Evolutionary conservation across 2,329 filamentous ascomycete species (phyloP).

Genomic region (Colletotrichum aenigma): DNA sequence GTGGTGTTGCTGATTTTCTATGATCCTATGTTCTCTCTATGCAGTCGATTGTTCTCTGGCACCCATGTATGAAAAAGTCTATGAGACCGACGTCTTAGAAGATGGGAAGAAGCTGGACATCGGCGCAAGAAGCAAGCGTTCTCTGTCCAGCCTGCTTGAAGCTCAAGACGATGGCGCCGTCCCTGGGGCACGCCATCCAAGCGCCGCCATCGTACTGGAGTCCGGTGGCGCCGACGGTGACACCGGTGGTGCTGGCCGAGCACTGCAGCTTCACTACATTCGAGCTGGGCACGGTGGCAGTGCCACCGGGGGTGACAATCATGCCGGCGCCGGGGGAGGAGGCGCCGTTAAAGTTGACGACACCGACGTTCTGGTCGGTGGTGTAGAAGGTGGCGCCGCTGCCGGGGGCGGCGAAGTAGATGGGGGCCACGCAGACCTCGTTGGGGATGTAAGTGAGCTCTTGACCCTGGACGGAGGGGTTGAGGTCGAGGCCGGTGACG

Average conservation of each 20-base stretch:
- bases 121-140: not conserved
- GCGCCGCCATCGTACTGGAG: not conserved
- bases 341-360: not conserved
- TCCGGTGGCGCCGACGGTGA: not conserved
- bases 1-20: not conserved
- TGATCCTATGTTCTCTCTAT: not conserved
- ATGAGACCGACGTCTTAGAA: not conserved
- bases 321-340: not conserved
- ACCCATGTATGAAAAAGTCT: too few relatives aligned
- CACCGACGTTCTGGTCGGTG: not conserved
- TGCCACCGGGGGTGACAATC: not conserved
- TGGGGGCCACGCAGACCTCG: not conserved
- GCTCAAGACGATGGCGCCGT: not conserved
- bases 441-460: not conserved
- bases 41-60: not conserved
- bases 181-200: not conserved
- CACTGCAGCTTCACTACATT: not conserved
- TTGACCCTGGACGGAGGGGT: not conserved
- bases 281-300: not conserved
- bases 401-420: not conserved
- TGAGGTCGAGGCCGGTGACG: not conserved
- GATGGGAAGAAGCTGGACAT: not conserved
- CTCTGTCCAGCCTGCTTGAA: not conserved
- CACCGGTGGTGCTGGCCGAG: not conserved
- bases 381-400: not conserved